These are phyloP conservation scores for Beauveria sp. DNA, from an alignment of 2,329 filamentous ascomycete genomes.

Conservation along the genomic window DNA sequence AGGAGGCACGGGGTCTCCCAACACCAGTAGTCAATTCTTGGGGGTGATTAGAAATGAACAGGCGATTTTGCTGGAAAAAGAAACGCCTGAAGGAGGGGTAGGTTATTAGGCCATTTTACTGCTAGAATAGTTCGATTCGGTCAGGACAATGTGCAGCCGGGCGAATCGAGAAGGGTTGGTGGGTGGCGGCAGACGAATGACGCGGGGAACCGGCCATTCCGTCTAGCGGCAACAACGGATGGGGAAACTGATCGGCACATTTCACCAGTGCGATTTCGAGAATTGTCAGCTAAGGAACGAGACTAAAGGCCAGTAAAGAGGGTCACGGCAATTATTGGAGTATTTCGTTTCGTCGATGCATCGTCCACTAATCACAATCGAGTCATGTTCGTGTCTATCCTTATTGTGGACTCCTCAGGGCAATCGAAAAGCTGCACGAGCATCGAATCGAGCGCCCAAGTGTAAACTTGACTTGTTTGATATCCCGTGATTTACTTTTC, in stretches of 20 bases:
- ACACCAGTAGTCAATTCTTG: not conserved
- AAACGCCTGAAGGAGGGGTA: not conserved
- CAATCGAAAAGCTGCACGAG: no score
- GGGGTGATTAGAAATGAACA: not conserved
- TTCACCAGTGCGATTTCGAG: not conserved
- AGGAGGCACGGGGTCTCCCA: slow-evolving; percentile 1
- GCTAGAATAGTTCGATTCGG: not conserved
- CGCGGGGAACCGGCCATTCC: slow-evolving; percentile 2
- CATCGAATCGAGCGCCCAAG: no score
- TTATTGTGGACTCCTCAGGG: no score
- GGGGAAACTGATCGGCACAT: not conserved
- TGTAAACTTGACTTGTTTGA: no score
- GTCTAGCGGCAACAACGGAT: not conserved
- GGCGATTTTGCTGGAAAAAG: not conserved
- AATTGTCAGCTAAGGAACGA: not conserved
- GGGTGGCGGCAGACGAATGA: not conserved
- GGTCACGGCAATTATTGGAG: no score
- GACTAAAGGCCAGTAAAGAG: no score
- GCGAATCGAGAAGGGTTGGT: not conserved
- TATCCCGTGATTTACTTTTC: no score
- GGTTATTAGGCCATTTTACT: not conserved
- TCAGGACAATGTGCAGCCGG: not conserved
- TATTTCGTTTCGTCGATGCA: no score
- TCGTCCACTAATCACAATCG: no score
- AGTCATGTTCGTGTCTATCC: no score